These are phyloP conservation scores for Omphalea diandra DNA, from an alignment of 441 rosid genomes.

Conservation along the genomic window DNA sequence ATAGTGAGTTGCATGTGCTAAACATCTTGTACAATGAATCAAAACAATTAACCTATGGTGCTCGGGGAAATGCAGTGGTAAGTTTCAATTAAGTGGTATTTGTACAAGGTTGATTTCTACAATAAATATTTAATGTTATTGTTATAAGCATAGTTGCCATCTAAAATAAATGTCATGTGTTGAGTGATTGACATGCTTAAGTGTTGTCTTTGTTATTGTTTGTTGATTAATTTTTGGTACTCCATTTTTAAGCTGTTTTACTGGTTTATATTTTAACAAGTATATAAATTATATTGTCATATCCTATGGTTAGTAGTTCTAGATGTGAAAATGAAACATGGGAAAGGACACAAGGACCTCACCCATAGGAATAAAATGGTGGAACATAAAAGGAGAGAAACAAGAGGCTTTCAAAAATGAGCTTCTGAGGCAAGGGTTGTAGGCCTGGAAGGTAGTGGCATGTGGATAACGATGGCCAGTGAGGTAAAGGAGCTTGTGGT, in stretches of 20 bases:
- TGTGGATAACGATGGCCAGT: too few species aligned
- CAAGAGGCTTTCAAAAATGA: too few species aligned
- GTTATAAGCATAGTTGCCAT: not conserved
- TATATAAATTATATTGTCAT: not conserved
- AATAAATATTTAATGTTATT: too few species aligned
- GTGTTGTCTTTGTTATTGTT: not conserved
- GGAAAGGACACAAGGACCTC: too few species aligned
- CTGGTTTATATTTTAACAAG: not conserved
- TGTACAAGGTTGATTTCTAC: not conserved
- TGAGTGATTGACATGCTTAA: not conserved
- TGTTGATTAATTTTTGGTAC: not conserved
- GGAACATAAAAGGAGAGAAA: too few species aligned
- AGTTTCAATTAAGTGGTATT: slow-evolving; percentile 24
- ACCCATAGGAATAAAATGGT: too few species aligned
- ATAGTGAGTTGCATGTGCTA: slow-evolving; percentile 67
- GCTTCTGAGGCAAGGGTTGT: too few species aligned
- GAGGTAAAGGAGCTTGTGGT: too few species aligned
- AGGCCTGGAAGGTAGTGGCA: too few species aligned
- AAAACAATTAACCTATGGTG: slow-evolving; percentile 67
- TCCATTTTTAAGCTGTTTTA: not conserved
- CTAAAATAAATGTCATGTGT: not conserved
- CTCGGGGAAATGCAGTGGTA: slow-evolving; percentile 61
- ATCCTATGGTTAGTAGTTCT: too few species aligned
- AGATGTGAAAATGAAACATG: too few species aligned
- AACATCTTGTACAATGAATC: slow-evolving; percentile 54